Evolutionary conservation across 176 grass and related monocot genomes (phyloP).

Genomic region (Lolium perenne): DNA sequence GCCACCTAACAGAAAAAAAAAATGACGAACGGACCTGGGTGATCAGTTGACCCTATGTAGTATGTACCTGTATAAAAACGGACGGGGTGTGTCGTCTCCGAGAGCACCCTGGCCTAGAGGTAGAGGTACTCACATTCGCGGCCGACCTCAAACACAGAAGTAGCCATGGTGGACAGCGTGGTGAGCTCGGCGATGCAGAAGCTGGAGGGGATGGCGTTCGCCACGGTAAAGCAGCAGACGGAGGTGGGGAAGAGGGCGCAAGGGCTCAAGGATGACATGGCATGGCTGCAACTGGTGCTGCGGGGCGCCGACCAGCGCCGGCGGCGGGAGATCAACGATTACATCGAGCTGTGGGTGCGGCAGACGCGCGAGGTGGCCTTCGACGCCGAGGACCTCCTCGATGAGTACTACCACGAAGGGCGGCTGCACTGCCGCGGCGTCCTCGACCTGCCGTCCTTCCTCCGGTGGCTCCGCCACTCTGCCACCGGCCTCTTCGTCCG

Average conservation of each 20-base stretch:
- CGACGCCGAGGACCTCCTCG: slow-evolving; percentile 39
- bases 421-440: not conserved
- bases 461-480: not conserved
- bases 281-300: not conserved
- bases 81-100: not conserved
- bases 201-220: slow-evolving; percentile 1
- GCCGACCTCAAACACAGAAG: too few relatives aligned
- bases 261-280: slow-evolving; percentile 21
- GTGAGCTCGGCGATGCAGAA: not conserved
- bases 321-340: slow-evolving; percentile 5
- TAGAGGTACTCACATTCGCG: not conserved
- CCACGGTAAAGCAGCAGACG: not conserved
- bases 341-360: slow-evolving; percentile 36
- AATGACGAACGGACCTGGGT: not conserved
- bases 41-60: not conserved
- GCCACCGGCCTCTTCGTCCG: not conserved
- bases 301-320: slow-evolving; percentile 1
- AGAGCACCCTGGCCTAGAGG: too few relatives aligned
- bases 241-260: not conserved
- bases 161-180: not conserved
- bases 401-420: slow-evolving; percentile 29
- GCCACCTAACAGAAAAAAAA: not conserved
- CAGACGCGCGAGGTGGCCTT: slow-evolving; percentile 41
- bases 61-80: not conserved
- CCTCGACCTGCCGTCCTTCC: not conserved